A percentile compares a stretch with the other conserved stretches of the same genome.
These are phyloP conservation scores for Selaginella tamariscina DNA, from an alignment of 75 land plant genomes.

Conservation along the genomic window DNA sequence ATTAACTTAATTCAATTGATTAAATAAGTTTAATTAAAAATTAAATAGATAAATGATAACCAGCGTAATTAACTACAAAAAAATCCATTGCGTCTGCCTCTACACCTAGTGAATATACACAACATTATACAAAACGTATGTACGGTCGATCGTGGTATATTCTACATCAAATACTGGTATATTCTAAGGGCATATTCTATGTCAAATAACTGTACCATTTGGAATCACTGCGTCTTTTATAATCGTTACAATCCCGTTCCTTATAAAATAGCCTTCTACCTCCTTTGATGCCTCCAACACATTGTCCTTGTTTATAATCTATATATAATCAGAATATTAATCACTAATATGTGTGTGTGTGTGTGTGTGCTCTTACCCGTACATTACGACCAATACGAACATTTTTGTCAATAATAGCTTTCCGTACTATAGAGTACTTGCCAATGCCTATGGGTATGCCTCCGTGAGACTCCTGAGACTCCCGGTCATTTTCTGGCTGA, in stretches of 20 bases:
- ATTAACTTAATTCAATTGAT: no score
- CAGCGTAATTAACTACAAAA: no score
- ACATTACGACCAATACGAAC: constrained; percentile 7
- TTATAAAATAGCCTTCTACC: background rate
- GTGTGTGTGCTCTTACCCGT: background rate
- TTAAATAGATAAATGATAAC: no score
- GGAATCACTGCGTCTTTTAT: constrained; percentile 6
- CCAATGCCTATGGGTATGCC: constrained; percentile 7
- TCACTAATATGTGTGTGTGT: background rate
- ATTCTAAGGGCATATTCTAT: no score
- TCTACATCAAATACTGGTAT: no score
- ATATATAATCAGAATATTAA: background rate
- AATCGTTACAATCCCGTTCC: constrained; percentile 8
- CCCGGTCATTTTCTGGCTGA: background rate
- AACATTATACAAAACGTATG: no score
- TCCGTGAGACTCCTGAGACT: background rate
- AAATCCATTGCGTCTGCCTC: no score
- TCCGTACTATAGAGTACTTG: background rate
- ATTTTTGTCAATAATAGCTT: constrained; percentile 12
- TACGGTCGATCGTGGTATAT: no score
- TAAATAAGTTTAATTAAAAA: no score
- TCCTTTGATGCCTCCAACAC: constrained; percentile 8
- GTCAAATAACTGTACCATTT: constrained; percentile 6
- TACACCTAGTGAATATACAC: no score
- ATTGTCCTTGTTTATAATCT: constrained; percentile 11